Base-by-base conservation (phyloP, 2,329 filamentous ascomycete species). In the Tothia fuscella region DNA sequence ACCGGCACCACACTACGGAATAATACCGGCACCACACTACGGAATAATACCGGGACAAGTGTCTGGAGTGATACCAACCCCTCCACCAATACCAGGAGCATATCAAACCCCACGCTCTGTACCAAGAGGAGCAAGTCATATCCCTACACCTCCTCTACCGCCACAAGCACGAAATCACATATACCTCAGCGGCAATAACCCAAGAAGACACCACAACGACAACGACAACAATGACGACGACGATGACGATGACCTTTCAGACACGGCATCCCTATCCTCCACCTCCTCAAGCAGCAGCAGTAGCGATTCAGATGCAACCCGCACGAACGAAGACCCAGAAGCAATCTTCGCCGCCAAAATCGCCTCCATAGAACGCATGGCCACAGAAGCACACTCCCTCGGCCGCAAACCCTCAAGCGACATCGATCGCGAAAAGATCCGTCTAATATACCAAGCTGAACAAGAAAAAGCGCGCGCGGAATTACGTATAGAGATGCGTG, bases 351-450 rank as follows among this genome's bases (percentile, higher is more conserved):
- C 17, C 28, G 14, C 31, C 9, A 41, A 41, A 13, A 29, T 22
- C 28, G 28, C 14, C 6, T 17, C 16, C 9, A 41, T 41, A 3
- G 38, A 41, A 22, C 20, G 20, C 17, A 41, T 41, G 38, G 38
- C 38, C 14, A 20, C 38, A 17, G 21, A 17, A 3, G 38, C 38
- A 14, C 29, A 29, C 7, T 7, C 29, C 14, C 31, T 22, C 14
- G n/a, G 33, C 26, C 3, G 12, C 20, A 41, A 41, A n/a, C 20
- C 38, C n/a, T 13, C 16, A 7, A 6, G 16, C 7, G 17, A 41
- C 6, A 41, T 34, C 17, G 38, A 33, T 22, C 19, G 16, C 13
- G 38, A 41, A 25, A 17, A 20, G 26, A n/a, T 30, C 3, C 25
- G 20, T 5, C 28, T 29, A 3, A 3, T 41, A 9, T 24, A 36